Evolutionary conservation across 2,329 filamentous ascomycete genomes (phyloP), one percentile per base, ranked within the genome.

Genomic region (Colletotrichum noveboracense): DNA sequence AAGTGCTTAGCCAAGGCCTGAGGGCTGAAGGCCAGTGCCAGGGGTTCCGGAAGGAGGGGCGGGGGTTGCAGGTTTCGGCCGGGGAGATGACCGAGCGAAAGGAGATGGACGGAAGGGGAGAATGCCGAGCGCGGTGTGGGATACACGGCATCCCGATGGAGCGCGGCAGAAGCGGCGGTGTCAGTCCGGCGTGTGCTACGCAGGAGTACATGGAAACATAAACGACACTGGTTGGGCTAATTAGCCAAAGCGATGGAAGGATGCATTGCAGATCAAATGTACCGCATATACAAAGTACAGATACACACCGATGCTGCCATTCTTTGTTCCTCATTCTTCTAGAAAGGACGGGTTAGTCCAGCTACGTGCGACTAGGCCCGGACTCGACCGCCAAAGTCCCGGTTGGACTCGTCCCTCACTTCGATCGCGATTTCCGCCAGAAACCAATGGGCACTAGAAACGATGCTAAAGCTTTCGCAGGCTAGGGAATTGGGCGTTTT

Each of bases 81-180:
- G 71, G 66, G 58, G 66, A 74, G 60, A 74, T 48, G 66, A 58
- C 71, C 71, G 71, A 74, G 48, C 32, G 21, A 28, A n/a, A 32
- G 18, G 16, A 16, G n/a, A 28, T 38, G 14, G 12, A 56, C 7
- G 52, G 66, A 58, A 65, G 71, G 66, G 28, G 48, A 70, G 58
- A 74, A 74, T 56, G 43, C 71, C 66, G 71, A 70, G 66, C 9
- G 60, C 43, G 48, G n/a, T 52, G 66, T 61, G 24, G 70, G 26
- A 56, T 26, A 24, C 52, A 48, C 56, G 38, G 48, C 55, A 62
- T 30, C 30, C 66, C 66, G 38, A 64, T 55, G 21, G n/a, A 14
- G 38, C 14, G 66, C 56, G 71, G 71, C 56, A 70, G 66, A 38
- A 73, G 71, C 70, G 30, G 38, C 38, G 66, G 30, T 55, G 38